Evolutionary conservation across 768 basidiomycete species (phyloP), one percentile per base, ranked within the genome.

Genomic region (Pleurotus platypus): DNA sequence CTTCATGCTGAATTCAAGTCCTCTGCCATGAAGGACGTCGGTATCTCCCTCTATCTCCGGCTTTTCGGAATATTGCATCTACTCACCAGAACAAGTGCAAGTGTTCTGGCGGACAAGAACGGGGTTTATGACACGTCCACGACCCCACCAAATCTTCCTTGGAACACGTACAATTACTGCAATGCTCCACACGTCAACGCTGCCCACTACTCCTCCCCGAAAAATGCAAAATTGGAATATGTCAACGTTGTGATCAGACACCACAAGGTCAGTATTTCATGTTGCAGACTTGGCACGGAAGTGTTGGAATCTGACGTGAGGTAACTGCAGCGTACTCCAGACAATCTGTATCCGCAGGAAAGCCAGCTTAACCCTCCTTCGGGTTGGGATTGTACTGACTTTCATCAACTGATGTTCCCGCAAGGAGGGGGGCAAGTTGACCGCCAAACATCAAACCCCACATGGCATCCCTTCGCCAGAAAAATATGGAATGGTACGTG

Each of bases 151-250:
- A 20, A 51, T 15, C 50, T 62, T 3, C 61, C 58, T 16, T 62
- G 61, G 61, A 57, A 59, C 45, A 62, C 61, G 7, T 62, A 62
- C 56, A 62, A 62, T 47, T 62, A 62, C 47, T 62, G 61, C 58
- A 62, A 62, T 39, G 58, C 61, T 2, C 61, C 61, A 2, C 61
- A 62, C 37, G 61, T 62, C 26, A 62, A 62, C 40, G 35, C 49
- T 4, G 45, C 51, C 16, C 58, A 62, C 46, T 62, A 62, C 43
- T 7, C 38, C 11, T 16, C 15, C 46, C 61, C 61, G n/a, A 11
- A 24, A 6, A 55, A 16, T 2, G 58, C 56, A 12, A 49, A 57
- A 39, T 40, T 62, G 38, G 58, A 59, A 13, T 62, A 59, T 43
- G 42, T 62, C 37, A 62, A 59, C 48, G 56, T 59, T n/a, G 58